Evolutionary conservation across 441 rosid species (phyloP), one percentile per base, ranked within the genome.

Genomic region (Francoa sonchifolia): DNA sequence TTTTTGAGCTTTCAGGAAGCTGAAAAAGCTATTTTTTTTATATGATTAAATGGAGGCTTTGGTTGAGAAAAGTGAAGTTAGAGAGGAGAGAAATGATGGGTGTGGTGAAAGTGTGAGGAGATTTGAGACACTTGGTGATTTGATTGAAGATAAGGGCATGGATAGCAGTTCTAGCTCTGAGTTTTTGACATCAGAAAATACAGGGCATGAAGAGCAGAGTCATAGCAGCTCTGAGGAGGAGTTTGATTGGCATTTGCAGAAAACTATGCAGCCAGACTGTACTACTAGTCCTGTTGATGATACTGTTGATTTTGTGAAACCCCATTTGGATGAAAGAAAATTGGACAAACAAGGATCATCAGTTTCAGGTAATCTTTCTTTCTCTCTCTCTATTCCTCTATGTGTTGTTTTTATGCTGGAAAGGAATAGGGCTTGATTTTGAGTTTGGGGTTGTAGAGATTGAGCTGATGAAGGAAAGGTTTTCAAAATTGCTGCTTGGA

Each of bases 391-490:
- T 22, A 8, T 7, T 10, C 21, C n/a, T 14, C 28, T 11, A 14
- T 44, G 3, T 13, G 6, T 44, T 36, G n/a, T 12, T 18, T 50
- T 23, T 36, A 39, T 22, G 26, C n/a, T 39, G 7, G 2, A 9
- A 6, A 7, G 7, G n/a, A 5, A 29, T 30, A 1, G 33, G 21
- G 27, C 31, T 56, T 41, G 39, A 19, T 31, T 26, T 31, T 14
- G 25, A 15, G 5, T 55, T 36, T 44, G 26, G 19, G 35, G 35
- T 23, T 65, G 29, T 52, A 90, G 99, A 77, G 61, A 56, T 75
- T 46, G 95, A 90, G 59, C 65, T 86, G 96, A 83, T 90, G 96
- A 86, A 80, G 68, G 99, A 90, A 56, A 86, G 95, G 58, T 78
- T 83, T 64, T 66, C 99, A 15, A 90, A 90, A 57, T 46, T 90